These are phyloP conservation scores for Xylaria arbuscula DNA, from an alignment of 2,329 filamentous ascomycete species.

Conservation along the genomic window DNA sequence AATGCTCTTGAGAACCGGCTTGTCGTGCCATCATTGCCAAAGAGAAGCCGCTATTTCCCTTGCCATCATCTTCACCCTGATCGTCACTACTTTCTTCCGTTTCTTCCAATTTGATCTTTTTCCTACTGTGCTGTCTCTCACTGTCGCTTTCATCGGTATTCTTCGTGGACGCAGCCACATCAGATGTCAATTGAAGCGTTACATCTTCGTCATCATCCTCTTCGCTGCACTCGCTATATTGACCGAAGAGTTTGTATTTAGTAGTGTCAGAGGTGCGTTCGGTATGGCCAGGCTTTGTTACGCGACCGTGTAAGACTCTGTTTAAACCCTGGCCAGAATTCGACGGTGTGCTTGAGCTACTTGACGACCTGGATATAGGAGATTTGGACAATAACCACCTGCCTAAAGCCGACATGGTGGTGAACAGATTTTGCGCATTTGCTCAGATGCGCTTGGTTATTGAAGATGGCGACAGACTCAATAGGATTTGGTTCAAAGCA, in stretches of 20 bases:
- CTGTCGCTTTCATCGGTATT: neutral
- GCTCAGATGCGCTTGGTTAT: neutral
- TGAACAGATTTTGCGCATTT: neutral
- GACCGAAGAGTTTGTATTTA: neutral
- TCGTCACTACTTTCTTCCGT: neutral
- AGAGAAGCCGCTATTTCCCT: neutral
- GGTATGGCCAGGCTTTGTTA: conserved; percentile 36
- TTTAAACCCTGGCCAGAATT: conserved; percentile 15
- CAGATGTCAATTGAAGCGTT: neutral
- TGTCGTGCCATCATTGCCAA: conserved; percentile 15
- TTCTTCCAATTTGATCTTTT: neutral
- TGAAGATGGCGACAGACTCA: neutral
- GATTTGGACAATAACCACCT: conserved; percentile 33
- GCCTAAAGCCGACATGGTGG: conserved; percentile 35
- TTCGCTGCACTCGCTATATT: neutral
- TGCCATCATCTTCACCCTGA: neutral
- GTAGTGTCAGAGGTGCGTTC: neutral
- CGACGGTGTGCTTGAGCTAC: neutral
- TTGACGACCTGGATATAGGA: conserved; percentile 8
- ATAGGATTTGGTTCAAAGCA: neutral
- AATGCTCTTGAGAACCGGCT: neutral
- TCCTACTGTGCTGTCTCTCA: neutral
- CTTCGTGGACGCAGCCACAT: neutral
- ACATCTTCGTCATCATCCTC: neutral
- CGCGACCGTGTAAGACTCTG: conserved; percentile 41